Conservation (phyloP, 345 rosid genomes). For the Erodium maritimum region DNA sequence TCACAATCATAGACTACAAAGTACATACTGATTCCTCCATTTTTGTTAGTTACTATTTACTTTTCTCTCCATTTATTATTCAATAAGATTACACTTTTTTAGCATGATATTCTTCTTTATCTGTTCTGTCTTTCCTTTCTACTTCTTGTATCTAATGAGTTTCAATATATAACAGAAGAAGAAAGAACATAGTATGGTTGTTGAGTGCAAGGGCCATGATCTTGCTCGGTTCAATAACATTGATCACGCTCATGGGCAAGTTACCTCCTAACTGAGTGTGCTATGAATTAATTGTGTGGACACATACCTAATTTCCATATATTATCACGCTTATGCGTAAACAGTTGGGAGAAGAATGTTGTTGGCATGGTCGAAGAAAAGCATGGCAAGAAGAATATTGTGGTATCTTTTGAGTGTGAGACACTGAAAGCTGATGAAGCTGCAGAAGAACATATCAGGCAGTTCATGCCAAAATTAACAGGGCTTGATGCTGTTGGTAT, state of each 20-base stretch:
- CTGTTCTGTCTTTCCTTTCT: background rate
- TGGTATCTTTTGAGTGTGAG: constrained; percentile 69
- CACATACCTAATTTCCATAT: background rate
- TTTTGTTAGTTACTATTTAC: background rate
- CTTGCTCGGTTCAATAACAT: constrained; percentile 68
- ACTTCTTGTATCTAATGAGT: background rate
- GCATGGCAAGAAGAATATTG: constrained; percentile 50
- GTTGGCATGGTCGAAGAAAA: constrained; percentile 55
- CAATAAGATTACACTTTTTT: background rate
- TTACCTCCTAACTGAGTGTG: background rate
- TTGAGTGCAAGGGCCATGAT: constrained; percentile 93
- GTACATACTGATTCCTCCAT: constrained; percentile 18
- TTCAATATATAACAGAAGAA: constrained; percentile 30
- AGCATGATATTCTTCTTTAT: no score
- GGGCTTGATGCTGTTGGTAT: constrained; percentile 83
- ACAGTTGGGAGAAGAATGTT: constrained; percentile 78
- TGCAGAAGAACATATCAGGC: constrained; percentile 77
- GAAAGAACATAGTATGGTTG: constrained; percentile 59
- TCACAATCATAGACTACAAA: constrained; percentile 61
- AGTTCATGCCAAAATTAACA: constrained; percentile 76
- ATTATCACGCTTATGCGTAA: constrained; percentile 5
- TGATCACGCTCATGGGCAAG: constrained; percentile 84
- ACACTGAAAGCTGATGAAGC: constrained; percentile 83
- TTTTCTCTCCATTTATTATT: background rate
- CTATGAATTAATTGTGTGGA: background rate